A percentile compares a stretch with the other conserved stretches of the same genome.
Evolutionary conservation across 495 filamentous ascomycete genomes (phyloP).

Genomic region (Beverwykella pulmonaria): DNA sequence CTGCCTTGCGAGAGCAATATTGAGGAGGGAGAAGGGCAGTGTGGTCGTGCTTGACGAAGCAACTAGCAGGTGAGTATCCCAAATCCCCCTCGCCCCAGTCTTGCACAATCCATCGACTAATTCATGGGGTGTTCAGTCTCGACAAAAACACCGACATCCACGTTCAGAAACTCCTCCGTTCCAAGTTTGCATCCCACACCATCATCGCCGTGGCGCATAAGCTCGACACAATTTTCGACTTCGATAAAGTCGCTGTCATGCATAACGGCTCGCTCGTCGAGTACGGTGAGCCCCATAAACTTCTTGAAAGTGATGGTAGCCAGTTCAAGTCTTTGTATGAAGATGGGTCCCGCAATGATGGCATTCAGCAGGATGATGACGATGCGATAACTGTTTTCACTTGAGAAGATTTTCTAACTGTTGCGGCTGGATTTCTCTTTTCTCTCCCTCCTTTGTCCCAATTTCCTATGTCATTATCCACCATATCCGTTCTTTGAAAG

Average conservation of each 20-base stretch:
- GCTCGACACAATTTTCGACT: constrained; percentile 31
- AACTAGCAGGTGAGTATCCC: constrained; percentile 35
- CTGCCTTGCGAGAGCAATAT: constrained; percentile 63
- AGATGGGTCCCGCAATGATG: background rate
- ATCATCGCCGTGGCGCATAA: constrained; percentile 32
- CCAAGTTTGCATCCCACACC: constrained; percentile 25
- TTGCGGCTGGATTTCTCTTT: no score
- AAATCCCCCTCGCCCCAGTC: background rate
- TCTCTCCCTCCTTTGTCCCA: no score
- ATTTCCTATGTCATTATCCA: no score
- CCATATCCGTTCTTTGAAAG: no score
- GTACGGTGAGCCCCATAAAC: constrained; percentile 21
- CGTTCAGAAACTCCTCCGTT: constrained; percentile 25
- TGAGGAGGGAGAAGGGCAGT: constrained; percentile 41
- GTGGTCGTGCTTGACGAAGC: constrained; percentile 44
- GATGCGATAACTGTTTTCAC: constrained; percentile 3
- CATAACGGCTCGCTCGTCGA: constrained; percentile 21
- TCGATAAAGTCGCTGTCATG: constrained; percentile 33
- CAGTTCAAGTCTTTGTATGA: constrained; percentile 26
- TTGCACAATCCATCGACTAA: background rate
- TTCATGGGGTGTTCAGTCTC: constrained; percentile 2
- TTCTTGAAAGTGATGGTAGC: constrained; percentile 16
- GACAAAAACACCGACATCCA: constrained; percentile 21
- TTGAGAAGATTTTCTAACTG: background rate
- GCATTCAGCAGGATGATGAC: background rate